phyloP scores from a whole-genome alignment of 306 rosid species.

The Herpetospermum pedunculosum region DNA sequence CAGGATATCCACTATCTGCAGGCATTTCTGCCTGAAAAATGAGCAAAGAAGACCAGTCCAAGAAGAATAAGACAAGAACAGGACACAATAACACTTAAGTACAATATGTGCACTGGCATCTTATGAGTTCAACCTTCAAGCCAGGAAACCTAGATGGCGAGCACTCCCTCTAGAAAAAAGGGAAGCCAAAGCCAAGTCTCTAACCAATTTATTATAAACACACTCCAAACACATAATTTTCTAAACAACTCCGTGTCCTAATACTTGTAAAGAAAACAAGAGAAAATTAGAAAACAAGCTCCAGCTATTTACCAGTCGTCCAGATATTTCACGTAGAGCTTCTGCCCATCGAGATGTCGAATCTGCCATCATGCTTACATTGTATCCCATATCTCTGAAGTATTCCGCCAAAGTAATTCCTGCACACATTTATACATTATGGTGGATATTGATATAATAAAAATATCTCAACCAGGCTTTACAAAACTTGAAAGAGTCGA shows the following conservation, averaged over 20 bases:
- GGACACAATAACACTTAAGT: conserved; percentile 2
- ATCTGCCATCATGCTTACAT: conserved; percentile 99
- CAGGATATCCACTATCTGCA: conserved; percentile 99
- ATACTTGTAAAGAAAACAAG: neutral
- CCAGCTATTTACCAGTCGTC: conserved; percentile 65
- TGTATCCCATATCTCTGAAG: conserved; percentile 99
- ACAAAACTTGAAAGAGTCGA: neutral
- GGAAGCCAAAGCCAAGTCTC: too few relatives aligned
- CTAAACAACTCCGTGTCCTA: neutral
- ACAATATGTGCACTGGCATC: neutral
- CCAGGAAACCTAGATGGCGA: neutral
- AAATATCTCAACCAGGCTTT: neutral
- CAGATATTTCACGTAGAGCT: conserved; percentile 99
- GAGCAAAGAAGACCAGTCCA: conserved; percentile 7
- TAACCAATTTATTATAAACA: neutral
- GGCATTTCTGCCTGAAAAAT: conserved; percentile 95
- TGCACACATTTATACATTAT: conserved; percentile 22
- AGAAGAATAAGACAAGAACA: conserved; percentile 4
- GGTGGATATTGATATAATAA: neutral
- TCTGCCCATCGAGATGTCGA: conserved; percentile 99
- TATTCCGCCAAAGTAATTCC: conserved; percentile 98
- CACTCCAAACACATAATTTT: neutral
- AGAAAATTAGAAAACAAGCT: neutral
- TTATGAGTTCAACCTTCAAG: neutral
- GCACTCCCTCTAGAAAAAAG: neutral